Conservation (phyloP, 139 green algal species). For the Chlamydomonas urium region DNA sequence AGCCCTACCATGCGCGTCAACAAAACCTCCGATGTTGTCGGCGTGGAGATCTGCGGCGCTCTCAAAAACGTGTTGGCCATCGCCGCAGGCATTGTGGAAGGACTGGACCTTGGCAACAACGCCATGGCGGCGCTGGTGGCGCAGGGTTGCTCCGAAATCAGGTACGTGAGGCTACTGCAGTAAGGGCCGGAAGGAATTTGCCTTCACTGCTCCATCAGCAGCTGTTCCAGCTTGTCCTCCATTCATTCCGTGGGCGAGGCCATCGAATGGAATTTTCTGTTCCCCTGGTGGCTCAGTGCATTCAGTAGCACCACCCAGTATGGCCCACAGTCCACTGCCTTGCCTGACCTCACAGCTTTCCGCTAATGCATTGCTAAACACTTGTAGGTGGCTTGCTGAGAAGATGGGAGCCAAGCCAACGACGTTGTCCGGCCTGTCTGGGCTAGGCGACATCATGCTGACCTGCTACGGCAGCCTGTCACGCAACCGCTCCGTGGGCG, state of each 20-base stretch:
- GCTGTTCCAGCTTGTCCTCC: no score
- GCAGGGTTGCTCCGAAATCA: slow-evolving; percentile 59
- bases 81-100: slow-evolving; percentile 95
- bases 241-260: no score
- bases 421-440: slow-evolving; percentile 87
- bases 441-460: slow-evolving; percentile 98
- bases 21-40: slow-evolving; percentile 87
- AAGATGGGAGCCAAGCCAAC: slow-evolving; percentile 89
- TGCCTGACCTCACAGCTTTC: no score
- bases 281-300: no score
- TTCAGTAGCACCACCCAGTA: no score
- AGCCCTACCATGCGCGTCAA: slow-evolving; percentile 88
- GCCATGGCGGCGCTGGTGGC: slow-evolving; percentile 89
- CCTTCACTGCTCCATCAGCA: no score
- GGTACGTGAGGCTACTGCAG: no score
- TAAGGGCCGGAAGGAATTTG: no score
- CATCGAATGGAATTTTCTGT: no score
- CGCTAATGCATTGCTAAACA: no score
- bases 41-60: slow-evolving; percentile 95
- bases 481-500: slow-evolving; percentile 82
- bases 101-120: slow-evolving; percentile 94
- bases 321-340: no score
- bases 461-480: slow-evolving; percentile 96
- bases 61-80: slow-evolving; percentile 99
- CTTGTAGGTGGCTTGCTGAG: slow-evolving; percentile 90